phyloP scores from a whole-genome alignment of 352 stramenopile species.

The Pythium diclinum region DNA sequence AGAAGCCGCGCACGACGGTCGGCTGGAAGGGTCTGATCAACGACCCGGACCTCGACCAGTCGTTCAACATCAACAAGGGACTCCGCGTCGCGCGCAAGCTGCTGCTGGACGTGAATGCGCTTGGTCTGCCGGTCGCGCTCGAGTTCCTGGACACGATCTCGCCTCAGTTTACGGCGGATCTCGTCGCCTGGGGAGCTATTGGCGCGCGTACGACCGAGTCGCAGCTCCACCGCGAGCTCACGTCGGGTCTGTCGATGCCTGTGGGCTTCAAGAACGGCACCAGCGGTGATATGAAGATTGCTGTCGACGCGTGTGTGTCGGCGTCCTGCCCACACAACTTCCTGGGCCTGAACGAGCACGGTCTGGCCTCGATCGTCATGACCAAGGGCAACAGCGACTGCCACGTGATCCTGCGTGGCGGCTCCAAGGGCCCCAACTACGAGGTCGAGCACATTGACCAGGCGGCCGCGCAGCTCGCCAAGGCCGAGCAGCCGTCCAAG shows the following conservation, averaged over 20 bases:
- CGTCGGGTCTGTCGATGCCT: conserved; percentile 77
- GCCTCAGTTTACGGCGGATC: conserved; percentile 71
- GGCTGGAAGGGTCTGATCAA: conserved; percentile 88
- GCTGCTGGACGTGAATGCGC: conserved; percentile 75
- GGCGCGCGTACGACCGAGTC: conserved; percentile 82
- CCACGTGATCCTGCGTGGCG: conserved; percentile 83
- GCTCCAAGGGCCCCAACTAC: conserved; percentile 79
- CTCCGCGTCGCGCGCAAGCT: conserved; percentile 81
- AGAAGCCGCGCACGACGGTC: conserved; percentile 82
- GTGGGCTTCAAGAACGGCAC: conserved; percentile 88
- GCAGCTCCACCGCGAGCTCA: conserved; percentile 79
- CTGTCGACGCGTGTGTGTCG: conserved; percentile 66
- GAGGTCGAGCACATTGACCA: conserved; percentile 69
- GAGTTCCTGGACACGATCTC: conserved; percentile 86
- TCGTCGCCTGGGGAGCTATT: conserved; percentile 83
- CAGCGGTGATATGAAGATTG: conserved; percentile 75
- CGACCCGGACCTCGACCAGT: conserved; percentile 78
- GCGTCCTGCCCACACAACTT: conserved; percentile 81
- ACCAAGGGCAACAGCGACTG: conserved; percentile 85
- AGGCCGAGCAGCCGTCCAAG: conserved; percentile 64
- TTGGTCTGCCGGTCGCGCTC: conserved; percentile 71
- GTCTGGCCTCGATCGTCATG: conserved; percentile 76
- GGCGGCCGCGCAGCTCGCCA: conserved; percentile 52
- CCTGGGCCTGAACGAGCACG: conserved; percentile 76
- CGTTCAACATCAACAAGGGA: conserved; percentile 89